Evolutionary conservation across 164 flowering plant species (phyloP), one percentile per base, ranked within the genome.

Genomic region (Euptelea pleiosperma): DNA sequence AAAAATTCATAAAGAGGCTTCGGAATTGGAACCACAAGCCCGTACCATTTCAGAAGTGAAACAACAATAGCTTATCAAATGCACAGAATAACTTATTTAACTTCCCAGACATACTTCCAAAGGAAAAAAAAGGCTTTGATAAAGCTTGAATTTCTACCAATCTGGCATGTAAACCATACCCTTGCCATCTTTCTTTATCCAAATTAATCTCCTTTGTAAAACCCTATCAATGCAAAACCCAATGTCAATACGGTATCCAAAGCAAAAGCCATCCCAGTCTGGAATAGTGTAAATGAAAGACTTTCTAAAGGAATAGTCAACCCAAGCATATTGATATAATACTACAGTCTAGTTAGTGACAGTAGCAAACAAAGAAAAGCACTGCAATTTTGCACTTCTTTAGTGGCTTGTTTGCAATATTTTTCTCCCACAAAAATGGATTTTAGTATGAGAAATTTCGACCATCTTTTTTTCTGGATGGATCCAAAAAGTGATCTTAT

Each of bases 151-250:
- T 19, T 34, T 69, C 43, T 34, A 31, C n/a, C 50, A 42, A 50
- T 26, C 12, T 48, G 16, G 60, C 8, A 35, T 21, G 15, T 14
- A 49, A 63, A 60, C 44, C 86, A 70, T 86, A 93, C 99, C 97
- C 97, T 49, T 88, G 96, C 99, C 99, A 94, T 63, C 83, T 64
- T 31, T 88, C 97, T 73, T 85, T 90, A 61, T 88, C 99, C 86
- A 94, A 72, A 68, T 80, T 58, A 66, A 94, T 94, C 74, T 91
- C 96, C 67, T 90, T 90, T 1, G 99, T 78, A 62, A 93, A 93
- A 47, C 99, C 99, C 99, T 93, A 57, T 58, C 73, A 55, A 47
- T 29, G 33, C 18, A 57, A 48, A 36, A 45, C 7, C 19, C 49
- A 55, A 16, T 44, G 21, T 37, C 46, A 56, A 16, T 37, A n/a